Base-by-base conservation (phyloP, 1,284 basidiomycete species). In the Trichosporon sp. region DNA sequence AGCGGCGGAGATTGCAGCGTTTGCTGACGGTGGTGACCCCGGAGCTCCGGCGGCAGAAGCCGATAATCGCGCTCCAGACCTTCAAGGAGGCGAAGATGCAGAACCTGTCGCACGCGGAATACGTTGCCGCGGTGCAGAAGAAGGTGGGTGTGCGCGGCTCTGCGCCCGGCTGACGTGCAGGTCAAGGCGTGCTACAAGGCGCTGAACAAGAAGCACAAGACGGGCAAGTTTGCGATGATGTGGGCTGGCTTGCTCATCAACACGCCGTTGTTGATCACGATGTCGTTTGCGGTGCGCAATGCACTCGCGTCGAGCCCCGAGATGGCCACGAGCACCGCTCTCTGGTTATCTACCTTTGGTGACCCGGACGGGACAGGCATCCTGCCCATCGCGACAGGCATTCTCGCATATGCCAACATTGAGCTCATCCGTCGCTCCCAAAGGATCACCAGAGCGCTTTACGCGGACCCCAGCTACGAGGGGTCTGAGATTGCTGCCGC, bases 11-110 rank as follows among this genome's bases (percentile, higher is more conserved):
- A 25, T 79, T 81, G 6, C 66, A 75, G 23, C 68, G 80, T 21
- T 76, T 84, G 53, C 71, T 77, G 27, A 76, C 82, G 60, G 60
- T 81, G 0, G 84, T 87, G 12, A 67, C 78, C 47, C 87, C 87
- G 0, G 75, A 80, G 51, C 81, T 86, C 73, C 78, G 81, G 71
- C 60, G 68, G 29, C 71, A 79, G 69, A 85, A 85, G n/a, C n/a
- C 72, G 75, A 77, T 23, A 65, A 74, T 85, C 8, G 85, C 84
- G 0, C 60, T 78, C 11, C 27, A 72, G 18, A 72, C 85, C 0
- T 73, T 79, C 2, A 72, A 67, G 9, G 76, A 84, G 34, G 80
- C 77, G 64, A 78, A 82, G 60, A 68, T 73, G 32, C 73, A 76
- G 6, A 82, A 83, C 5, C 69, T 80, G 68, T 75, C 74, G n/a